These are phyloP conservation scores for Aspergillus hiratsukae DNA, from an alignment of 2,329 filamentous ascomycete genomes.

Conservation along the genomic window DNA sequence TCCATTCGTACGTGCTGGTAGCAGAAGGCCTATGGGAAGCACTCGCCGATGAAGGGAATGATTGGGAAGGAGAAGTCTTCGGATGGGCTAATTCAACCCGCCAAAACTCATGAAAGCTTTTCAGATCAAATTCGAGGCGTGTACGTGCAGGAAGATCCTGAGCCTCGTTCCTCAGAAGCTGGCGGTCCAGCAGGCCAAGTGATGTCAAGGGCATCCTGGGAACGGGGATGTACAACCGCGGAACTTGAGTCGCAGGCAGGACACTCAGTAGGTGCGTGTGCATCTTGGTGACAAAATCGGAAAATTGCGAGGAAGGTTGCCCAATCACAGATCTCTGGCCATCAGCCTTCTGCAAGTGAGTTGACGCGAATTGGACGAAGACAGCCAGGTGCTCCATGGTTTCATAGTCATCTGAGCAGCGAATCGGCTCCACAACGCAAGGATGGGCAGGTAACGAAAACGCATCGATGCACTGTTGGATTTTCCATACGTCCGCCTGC, in stretches of 20 bases:
- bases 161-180: constrained; percentile 13
- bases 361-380: constrained; percentile 15
- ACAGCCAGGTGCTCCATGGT: constrained; percentile 10
- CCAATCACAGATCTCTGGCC: constrained; percentile 8
- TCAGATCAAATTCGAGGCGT: constrained; percentile 17
- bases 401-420: neutral
- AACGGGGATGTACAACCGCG: constrained; percentile 31
- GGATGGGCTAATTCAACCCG: constrained; percentile 9
- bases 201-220: constrained; percentile 27
- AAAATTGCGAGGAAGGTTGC: constrained; percentile 11
- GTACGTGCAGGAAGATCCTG: constrained; percentile 6
- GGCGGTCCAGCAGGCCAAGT: constrained; percentile 31
- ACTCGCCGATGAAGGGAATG: constrained; percentile 8
- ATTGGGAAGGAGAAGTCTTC: neutral
- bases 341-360: neutral
- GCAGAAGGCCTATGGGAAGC: constrained; percentile 7
- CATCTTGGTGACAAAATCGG: constrained; percentile 10
- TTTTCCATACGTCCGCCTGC: constrained; percentile 3
- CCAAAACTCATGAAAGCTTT: constrained; percentile 20
- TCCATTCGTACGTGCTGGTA: constrained; percentile 4
- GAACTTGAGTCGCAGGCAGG: constrained; percentile 32
- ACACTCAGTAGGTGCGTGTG: constrained; percentile 19
- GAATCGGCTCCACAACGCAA: constrained; percentile 16
- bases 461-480: constrained; percentile 13
- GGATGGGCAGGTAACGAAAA: constrained; percentile 14